A percentile compares a stretch with the other conserved stretches of the same genome.
These are phyloP conservation scores for Moesziomyces globuligerus DNA, from an alignment of 1,284 basidiomycete genomes.

Conservation along the genomic window DNA sequence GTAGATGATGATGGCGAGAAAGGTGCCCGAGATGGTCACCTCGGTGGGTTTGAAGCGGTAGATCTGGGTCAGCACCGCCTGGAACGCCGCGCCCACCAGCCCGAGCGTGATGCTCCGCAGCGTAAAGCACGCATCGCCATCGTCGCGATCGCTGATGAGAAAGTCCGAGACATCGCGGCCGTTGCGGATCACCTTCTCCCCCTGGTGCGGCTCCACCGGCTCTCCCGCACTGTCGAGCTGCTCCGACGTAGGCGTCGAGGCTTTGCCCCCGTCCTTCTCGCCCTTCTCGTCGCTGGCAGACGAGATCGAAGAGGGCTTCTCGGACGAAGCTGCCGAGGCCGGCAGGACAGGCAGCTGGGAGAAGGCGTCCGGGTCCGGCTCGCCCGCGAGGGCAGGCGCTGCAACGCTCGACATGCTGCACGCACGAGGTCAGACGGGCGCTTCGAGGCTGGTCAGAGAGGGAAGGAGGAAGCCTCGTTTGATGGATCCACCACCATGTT, in stretches of 20 bases:
- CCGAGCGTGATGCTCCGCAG: conserved; percentile 74
- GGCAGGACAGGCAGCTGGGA: conserved; percentile 13
- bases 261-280: background rate
- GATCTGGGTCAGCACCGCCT: conserved; percentile 69
- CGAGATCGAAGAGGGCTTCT: conserved; percentile 2
- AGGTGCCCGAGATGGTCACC: conserved; percentile 73
- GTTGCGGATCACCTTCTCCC: conserved; percentile 17
- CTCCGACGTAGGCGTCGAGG: background rate
- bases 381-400: background rate
- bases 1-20: conserved; percentile 74
- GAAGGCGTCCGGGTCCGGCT: conserved; percentile 4
- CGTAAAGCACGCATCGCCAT: conserved; percentile 74
- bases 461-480: too few relatives aligned
- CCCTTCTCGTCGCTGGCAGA: background rate
- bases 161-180: conserved; percentile 73
- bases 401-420: conserved; percentile 9
- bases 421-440: background rate
- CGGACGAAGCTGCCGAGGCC: background rate
- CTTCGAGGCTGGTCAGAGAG: too few relatives aligned
- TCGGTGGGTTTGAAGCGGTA: conserved; percentile 74
- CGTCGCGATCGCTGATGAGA: conserved; percentile 74
- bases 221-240: background rate
- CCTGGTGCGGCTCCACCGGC: background rate
- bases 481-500: too few relatives aligned
- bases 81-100: conserved; percentile 73